Evolutionary conservation across 139 green algal species (phyloP), one percentile per base, ranked within the genome.

Genomic region (Asterochloris erici): DNA sequence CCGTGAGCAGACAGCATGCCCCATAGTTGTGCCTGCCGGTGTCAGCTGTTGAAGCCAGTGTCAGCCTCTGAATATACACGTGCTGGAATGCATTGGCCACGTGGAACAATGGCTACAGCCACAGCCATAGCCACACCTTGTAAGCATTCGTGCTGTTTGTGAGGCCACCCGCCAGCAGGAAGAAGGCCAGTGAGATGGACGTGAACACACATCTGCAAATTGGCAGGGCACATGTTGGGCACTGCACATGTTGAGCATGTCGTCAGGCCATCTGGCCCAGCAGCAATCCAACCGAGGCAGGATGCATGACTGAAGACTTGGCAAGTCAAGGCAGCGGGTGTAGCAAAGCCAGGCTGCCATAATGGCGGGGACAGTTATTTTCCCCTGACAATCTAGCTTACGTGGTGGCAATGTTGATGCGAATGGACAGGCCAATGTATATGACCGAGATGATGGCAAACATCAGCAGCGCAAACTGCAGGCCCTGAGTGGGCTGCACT

Each of bases 401-500:
- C 38, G 76, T 80, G 9, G 68, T 28, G 11, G 76, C 76, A 0
- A 80, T n/a, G 21, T 80, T 80, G 60, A 80, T 80, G 60, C 76
- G 68, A 23, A 80, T 12, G 76, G 60, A 70, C 60, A 80, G 76
- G 12, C 76, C 76, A 70, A 80, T 80, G 60, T 70, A 80, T 61
- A 80, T 80, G 76, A 80, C 76, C 54, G 76, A 68, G 14, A 80
- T 14, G 24, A 80, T 26, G 76, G 76, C 76, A 24, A 70, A 80
- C 76, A 80, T 69, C 1, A 80, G 60, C 60, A 80, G 60, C 60
- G 76, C 76, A 80, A 80, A 80, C 76, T 80, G 76, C 60, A 80
- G 60, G 47, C 76, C 76, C 60, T 80, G 24, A 9, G 68, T 24
- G 23, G 76, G 76, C 23, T 70, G 60, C 15, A 61, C 76, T 70